Base-by-base conservation (phyloP, 139 green algal genomes). In the Chlorella vulgaris region DNA sequence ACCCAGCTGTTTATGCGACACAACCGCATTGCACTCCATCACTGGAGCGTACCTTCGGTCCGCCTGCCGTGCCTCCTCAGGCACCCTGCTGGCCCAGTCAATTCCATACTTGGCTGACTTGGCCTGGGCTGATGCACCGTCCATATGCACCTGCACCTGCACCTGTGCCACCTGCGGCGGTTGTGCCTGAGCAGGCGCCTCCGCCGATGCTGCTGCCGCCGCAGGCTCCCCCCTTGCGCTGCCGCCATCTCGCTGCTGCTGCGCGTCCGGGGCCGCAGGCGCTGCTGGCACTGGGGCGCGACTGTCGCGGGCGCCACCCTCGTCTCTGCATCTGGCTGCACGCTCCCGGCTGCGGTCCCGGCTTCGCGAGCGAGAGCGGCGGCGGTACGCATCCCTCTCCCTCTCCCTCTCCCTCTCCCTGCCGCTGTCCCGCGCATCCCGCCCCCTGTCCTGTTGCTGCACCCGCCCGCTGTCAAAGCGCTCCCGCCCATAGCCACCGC, bases 121-220 rank as follows among this genome's bases (percentile, higher is more conserved):
- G 39, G 62, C 74, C 74, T 89, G 86, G 63, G 81, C 74, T 22
- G 80, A 89, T 2, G 85, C 85, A 4, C 42, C 78, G 13, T 89
- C 85, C 43, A 71, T 51, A 55, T 85, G 81, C 24, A 76, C 70
- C 40, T 24, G 50, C 31, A 75, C 53, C 40, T 62, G 39, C 29
- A 38, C 53, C 61, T 58, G 29, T 67, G 38, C 78, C 24, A 35
- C 33, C 33, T 36, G 74, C 29, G 74, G 33, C 39, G 73, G 40
- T 7, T 4, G 42, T 69, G 55, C 35, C 0, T 65, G 42, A 38
- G 8, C 42, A 39, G 19, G 63, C 60, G 60, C 60, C 60, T 69
- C 63, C 29, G 29, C 1, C 39, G 68, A 1, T 39, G 43, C 51
- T 55, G 24, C 50, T 68, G 38, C 1, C 67, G 15, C 3, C 0